phyloP scores from a whole-genome alignment of 257 asterid genomes.

The Euphrasia confusa region DNA sequence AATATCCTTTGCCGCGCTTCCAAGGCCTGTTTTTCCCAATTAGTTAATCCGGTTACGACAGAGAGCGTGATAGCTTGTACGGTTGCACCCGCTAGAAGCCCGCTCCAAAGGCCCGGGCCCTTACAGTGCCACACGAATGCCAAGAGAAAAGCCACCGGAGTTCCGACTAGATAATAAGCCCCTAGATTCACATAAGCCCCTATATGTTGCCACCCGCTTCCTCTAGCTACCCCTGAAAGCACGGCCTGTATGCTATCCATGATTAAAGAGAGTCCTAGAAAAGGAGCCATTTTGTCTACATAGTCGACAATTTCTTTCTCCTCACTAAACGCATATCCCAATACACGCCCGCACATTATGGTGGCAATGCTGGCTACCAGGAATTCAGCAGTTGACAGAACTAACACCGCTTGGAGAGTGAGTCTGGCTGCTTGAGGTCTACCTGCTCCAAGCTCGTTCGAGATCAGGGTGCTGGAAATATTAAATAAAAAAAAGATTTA shows the following conservation, averaged over 20 bases:
- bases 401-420: constrained; percentile 38
- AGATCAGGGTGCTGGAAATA: constrained; percentile 51
- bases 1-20: constrained; percentile 5
- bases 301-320: constrained; percentile 52
- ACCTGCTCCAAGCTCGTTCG: constrained; percentile 79
- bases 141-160: constrained; percentile 35
- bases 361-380: constrained; percentile 36
- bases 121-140: constrained; percentile 40
- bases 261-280: constrained; percentile 48
- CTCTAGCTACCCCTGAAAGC: constrained; percentile 65
- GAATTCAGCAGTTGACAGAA: constrained; percentile 44
- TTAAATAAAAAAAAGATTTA: not conserved
- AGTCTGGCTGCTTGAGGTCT: constrained; percentile 48
- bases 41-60: constrained; percentile 31
- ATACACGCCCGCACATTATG: constrained; percentile 32
- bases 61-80: constrained; percentile 35
- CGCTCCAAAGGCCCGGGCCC: constrained; percentile 58
- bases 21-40: constrained; percentile 38
- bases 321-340: constrained; percentile 55
- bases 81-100: constrained; percentile 40
- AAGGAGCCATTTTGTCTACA: constrained; percentile 54
- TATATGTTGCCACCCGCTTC: constrained; percentile 54
- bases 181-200: constrained; percentile 55
- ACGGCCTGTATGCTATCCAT: constrained; percentile 59
- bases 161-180: constrained; percentile 42